phyloP scores from a whole-genome alignment of 768 basidiomycete genomes.

The Lyophyllum atratum region DNA sequence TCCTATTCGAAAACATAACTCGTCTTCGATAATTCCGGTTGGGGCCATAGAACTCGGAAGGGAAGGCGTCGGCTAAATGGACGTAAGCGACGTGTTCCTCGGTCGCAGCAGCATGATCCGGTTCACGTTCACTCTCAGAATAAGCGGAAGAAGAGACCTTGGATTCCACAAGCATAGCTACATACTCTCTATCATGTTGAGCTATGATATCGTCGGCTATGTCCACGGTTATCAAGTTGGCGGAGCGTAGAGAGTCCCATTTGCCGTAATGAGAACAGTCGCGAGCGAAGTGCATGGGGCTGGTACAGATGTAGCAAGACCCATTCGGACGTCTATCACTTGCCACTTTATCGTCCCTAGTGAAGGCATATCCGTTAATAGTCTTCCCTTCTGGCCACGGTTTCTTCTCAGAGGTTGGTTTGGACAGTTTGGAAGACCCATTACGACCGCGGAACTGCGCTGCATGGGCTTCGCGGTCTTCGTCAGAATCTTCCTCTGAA shows the following conservation, averaged over 20 bases:
- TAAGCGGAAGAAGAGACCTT: constrained; percentile 8
- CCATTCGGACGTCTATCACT: constrained; percentile 3
- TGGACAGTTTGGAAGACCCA: too few relatives aligned
- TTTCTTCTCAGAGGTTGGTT: constrained; percentile 2
- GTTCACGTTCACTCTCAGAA: background rate
- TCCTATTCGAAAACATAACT: background rate
- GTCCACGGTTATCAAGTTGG: background rate
- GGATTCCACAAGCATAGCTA: constrained; percentile 18
- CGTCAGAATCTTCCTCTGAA: too few relatives aligned
- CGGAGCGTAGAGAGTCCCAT: constrained; percentile 11
- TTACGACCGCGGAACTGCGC: too few relatives aligned
- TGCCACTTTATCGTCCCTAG: background rate
- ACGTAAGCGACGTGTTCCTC: background rate
- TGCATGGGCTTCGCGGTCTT: background rate
- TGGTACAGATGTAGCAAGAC: constrained; percentile 22
- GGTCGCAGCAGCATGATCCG: too few relatives aligned
- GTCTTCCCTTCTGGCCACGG: background rate
- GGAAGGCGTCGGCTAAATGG: background rate
- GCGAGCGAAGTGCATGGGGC: constrained; percentile 18
- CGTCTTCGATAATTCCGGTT: background rate
- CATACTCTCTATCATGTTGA: constrained; percentile 6
- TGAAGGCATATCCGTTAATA: background rate
- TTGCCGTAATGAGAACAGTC: constrained; percentile 22
- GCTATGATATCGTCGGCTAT: background rate
- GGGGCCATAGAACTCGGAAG: background rate